A percentile compares a stretch with the other conserved stretches of the same genome.
phyloP scores from a whole-genome alignment of 2,329 filamentous ascomycete genomes.

The Tolypocladium amazonense region DNA sequence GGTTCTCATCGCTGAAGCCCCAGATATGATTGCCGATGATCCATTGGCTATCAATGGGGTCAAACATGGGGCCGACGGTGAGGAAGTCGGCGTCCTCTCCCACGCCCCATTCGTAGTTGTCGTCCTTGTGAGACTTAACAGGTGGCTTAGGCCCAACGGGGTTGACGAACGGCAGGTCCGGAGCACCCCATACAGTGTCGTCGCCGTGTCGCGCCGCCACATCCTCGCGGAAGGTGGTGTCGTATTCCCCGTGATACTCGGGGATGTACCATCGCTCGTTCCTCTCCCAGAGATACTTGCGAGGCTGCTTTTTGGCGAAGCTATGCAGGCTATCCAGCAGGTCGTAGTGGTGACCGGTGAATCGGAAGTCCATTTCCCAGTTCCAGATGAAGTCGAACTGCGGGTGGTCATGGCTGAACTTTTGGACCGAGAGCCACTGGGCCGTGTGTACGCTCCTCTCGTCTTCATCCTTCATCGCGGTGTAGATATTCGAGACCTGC shows the following conservation, averaged over 20 bases:
- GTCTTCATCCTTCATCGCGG: slow-evolving; percentile 54
- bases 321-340: slow-evolving; percentile 54
- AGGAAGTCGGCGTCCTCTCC: slow-evolving; percentile 67
- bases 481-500: slow-evolving; percentile 69
- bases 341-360: slow-evolving; percentile 74
- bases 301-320: slow-evolving; percentile 58
- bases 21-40: slow-evolving; percentile 58
- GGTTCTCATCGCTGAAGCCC: slow-evolving; percentile 46
- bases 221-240: slow-evolving; percentile 53
- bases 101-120: slow-evolving; percentile 66
- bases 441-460: slow-evolving; percentile 44
- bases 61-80: slow-evolving; percentile 70
- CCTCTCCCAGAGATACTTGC: slow-evolving; percentile 64
- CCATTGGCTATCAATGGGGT: slow-evolving; percentile 63
- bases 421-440: slow-evolving; percentile 65
- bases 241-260: slow-evolving; percentile 54
- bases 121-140: slow-evolving; percentile 42
- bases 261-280: slow-evolving; percentile 66
- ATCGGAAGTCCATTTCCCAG: slow-evolving; percentile 75
- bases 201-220: slow-evolving; percentile 44
- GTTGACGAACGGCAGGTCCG: slow-evolving; percentile 45
- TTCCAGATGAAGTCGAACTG: slow-evolving; percentile 80
- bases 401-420: slow-evolving; percentile 64
- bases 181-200: slow-evolving; percentile 56
- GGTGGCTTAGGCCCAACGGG: slow-evolving; percentile 57